These are phyloP conservation scores for Cephaloascus albidus DNA, from an alignment of 805 yeast genomes.

Conservation along the genomic window DNA sequence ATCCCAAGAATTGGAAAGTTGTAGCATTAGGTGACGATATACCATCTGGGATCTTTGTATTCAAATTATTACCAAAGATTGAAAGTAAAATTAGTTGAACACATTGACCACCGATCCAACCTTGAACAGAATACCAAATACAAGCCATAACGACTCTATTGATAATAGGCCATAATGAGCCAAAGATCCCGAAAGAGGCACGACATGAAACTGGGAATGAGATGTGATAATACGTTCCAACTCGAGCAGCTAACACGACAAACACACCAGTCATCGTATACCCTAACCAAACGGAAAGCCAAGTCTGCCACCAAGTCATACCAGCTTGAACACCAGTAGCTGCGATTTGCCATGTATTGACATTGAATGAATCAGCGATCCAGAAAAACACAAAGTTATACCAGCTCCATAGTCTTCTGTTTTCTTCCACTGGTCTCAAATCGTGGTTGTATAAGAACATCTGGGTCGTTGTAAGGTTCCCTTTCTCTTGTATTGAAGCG, in stretches of 20 bases:
- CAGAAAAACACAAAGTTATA: conserved; percentile 71
- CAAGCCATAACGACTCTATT: conserved; percentile 84
- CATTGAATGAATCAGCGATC: conserved; percentile 85
- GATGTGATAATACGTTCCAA: conserved; percentile 74
- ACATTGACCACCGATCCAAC: conserved; percentile 80
- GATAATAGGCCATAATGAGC: conserved; percentile 80
- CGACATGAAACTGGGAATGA: conserved; percentile 80
- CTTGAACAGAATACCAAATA: conserved; percentile 85
- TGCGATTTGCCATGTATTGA: conserved; percentile 88
- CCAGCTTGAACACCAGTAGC: conserved; percentile 76
- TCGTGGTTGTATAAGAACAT: conserved; percentile 67
- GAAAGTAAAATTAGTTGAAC: conserved; percentile 68
- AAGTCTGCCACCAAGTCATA: conserved; percentile 84
- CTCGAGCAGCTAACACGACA: conserved; percentile 62
- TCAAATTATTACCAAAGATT: conserved; percentile 61
- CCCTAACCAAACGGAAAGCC: conserved; percentile 87
- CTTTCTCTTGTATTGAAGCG: conserved; percentile 22
- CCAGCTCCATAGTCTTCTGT: conserved; percentile 81
- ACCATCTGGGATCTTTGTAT: conserved; percentile 53
- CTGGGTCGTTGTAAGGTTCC: conserved; percentile 44
- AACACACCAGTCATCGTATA: conserved; percentile 62
- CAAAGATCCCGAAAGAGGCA: conserved; percentile 80
- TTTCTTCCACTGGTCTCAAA: conserved; percentile 67
- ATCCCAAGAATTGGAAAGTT: conserved; percentile 63
- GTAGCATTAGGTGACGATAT: conserved; percentile 54